Evolutionary conservation across 306 rosid species (phyloP), one percentile per base, ranked within the genome.

Genomic region (Sicyos baderoa): DNA sequence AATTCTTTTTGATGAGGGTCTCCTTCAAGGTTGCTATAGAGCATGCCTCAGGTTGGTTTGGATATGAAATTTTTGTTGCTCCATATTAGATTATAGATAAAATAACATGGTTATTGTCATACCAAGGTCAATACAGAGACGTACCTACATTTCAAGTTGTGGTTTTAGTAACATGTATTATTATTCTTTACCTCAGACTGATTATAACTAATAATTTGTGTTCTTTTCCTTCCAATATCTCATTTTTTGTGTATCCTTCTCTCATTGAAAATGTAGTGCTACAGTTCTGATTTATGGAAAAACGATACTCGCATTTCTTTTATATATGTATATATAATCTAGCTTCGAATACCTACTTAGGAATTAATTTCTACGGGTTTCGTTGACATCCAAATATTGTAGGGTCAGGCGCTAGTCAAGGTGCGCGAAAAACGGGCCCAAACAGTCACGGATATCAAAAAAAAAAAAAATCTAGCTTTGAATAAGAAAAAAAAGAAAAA

Each of bases 31-130:
- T 15, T 67, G 44, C 22, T 25, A 25, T 67, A 48, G 71, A 47
- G 45, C 44, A 9, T 48, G 27, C 25, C 72, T 67, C 57, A 67
- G 54, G 57, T 49, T 67, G 56, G 72, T 67, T 67, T 67, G 32
- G 57, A 49, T 23, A 23, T 67, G 72, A 23, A 67, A 67, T 48
- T 67, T 67, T 67, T 67, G 72, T 67, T 67, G 57, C 72, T 48
- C 16, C 45, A 67, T 42, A 48, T 48, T 67, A 67, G 54, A 66
- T 12, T 66, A n/a, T n/a, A 66, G 71, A 42, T 42, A 64, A 67
- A 47, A 67, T 32, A 66, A 15, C 16, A 67, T 67, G 57, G 72
- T 56, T 67, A 48, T 67, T 48, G 22, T 67, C 71, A 67, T 67
- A 45, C 71, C 54, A 62, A 62, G 53, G 53, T 64, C 54, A 42